Base-by-base conservation (phyloP, 441 rosid genomes). In the Brassica hybrid region DNA sequence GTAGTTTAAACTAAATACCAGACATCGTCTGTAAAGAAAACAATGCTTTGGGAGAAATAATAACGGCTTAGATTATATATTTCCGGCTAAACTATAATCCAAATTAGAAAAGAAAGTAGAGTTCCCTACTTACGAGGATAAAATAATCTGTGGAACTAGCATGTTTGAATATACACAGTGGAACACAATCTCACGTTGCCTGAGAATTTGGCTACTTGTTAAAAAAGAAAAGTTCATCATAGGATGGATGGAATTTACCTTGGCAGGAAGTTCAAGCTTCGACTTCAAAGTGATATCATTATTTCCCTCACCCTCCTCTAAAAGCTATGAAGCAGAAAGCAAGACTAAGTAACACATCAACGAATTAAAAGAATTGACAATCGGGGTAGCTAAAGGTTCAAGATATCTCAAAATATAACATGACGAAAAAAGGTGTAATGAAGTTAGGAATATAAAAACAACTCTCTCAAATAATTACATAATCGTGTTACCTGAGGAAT, bases 261-360 rank as follows among this genome's bases (percentile, higher is more conserved):
- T 97, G 81, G 91, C 94, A 36, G 98, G 98, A 73, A 96, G 94
- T 86, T 96, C 99, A 86, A 96, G 98, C 94, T 96, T 96, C 79
- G 98, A 88, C 88, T 93, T 89, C 85, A 94, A 77, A 36, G 92
- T 85, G 79, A 87, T 85, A 45, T 86, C 91, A 76, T 91, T 91
- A 80, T 85, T 96, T 72, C 99, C 98, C 80, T 87, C 91, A 66
- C 92, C 90, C 80, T 96, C 98, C 83, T 92, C 94, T 88, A 96
- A 79, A 76, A 96, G 82, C 99, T 96, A 83, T 69, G 64, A 21
- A 64, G 10, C 41, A 57, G 17, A 74, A 43, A 66, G 52, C 75
- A 68, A 73, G 66, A 73, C 34, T 18, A 72, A 54, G 79, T 52
- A 70, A 69, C 45, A 64, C 41, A 52, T 69, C 76, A 54, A 8